phyloP scores from a whole-genome alignment of 2,329 filamentous ascomycete genomes.

The Fusarium newnesense region DNA sequence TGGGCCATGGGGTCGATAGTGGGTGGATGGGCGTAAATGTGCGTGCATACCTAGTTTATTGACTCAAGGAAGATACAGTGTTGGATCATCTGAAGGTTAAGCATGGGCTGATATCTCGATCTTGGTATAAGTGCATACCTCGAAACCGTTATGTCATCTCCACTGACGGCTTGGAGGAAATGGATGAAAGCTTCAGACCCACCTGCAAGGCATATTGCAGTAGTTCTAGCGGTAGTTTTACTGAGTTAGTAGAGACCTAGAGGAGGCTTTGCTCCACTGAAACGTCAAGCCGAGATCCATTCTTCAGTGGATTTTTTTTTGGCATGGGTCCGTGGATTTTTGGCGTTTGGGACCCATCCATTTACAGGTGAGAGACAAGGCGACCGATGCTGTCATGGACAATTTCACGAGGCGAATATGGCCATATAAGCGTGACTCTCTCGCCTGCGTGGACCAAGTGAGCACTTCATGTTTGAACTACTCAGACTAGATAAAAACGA shows the following conservation, averaged over 20 bases:
- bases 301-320: not conserved
- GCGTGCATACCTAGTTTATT: not conserved
- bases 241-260: not conserved
- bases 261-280: slow-evolving; percentile 16
- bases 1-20: slow-evolving; percentile 9
- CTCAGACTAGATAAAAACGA: not conserved
- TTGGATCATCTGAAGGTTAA: slow-evolving; percentile 23
- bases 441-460: slow-evolving; percentile 32
- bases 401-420: slow-evolving; percentile 20
- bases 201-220: slow-evolving; percentile 25
- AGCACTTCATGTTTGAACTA: not conserved
- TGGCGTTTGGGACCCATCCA: slow-evolving; percentile 11
- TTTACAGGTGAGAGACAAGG: slow-evolving; percentile 24
- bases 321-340: not conserved
- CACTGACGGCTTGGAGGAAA: not conserved
- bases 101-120: slow-evolving; percentile 34
- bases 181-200: slow-evolving; percentile 6
- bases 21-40: not conserved
- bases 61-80: not conserved
- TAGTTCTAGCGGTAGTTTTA: not conserved
- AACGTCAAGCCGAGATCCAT: slow-evolving; percentile 27
- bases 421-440: slow-evolving; percentile 24
- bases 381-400: slow-evolving; percentile 37
- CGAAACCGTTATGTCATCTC: slow-evolving; percentile 2
- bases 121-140: not conserved